Percentiles rank a stretch among this genome's conserved stretches.
Evolutionary conservation across 163 green algal genomes (phyloP).

Genomic region (Coccomyxa subellipsoidea): DNA sequence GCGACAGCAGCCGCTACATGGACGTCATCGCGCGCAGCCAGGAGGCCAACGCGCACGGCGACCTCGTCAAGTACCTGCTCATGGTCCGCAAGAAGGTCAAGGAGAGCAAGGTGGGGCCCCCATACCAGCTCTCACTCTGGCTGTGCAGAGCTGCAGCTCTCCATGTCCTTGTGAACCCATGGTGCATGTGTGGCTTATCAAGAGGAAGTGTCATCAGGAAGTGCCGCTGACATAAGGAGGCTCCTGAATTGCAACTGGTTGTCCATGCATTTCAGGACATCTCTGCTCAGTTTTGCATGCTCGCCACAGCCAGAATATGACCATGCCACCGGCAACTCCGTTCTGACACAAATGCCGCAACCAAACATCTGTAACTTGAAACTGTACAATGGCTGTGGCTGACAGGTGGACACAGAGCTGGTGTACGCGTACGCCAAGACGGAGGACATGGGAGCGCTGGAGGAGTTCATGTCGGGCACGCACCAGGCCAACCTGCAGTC

Average conservation of each 20-base stretch:
- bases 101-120: slow-evolving; percentile 55
- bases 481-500: slow-evolving; percentile 76
- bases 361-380: background rate
- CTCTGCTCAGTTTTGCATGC: slow-evolving; percentile 2
- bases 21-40: slow-evolving; percentile 76
- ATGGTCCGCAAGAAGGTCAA: slow-evolving; percentile 98
- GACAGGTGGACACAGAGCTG: slow-evolving; percentile 93
- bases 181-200: too few species aligned
- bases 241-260: too few species aligned
- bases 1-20: slow-evolving; percentile 64
- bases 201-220: too few species aligned
- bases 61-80: slow-evolving; percentile 96
- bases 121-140: too few species aligned
- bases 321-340: too few species aligned
- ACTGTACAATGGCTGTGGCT: background rate
- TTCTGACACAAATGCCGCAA: too few species aligned
- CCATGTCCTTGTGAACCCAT: too few species aligned
- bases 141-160: too few species aligned
- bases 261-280: too few species aligned
- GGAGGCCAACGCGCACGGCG: slow-evolving; percentile 61
- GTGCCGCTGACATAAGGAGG: too few species aligned
- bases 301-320: background rate
- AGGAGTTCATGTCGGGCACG: slow-evolving; percentile 89
- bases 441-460: slow-evolving; percentile 82
- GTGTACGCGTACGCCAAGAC: slow-evolving; percentile 93